These are phyloP conservation scores for Atkinsonella hypoxylon DNA, from an alignment of 2,329 filamentous ascomycete genomes.

Conservation along the genomic window DNA sequence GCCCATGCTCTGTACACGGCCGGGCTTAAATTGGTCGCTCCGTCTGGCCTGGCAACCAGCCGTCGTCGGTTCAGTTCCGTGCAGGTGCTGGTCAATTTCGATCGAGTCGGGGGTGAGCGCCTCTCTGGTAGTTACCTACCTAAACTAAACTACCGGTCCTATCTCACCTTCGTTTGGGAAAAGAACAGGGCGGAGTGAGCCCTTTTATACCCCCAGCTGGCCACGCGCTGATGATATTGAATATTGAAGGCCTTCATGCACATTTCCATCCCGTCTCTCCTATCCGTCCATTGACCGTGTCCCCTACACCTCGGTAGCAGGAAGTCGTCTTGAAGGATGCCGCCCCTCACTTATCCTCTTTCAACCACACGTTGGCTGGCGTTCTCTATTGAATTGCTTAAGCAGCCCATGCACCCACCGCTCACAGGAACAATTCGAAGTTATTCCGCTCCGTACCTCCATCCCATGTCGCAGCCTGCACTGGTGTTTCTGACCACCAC, in stretches of 20 bases:
- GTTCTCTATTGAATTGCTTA: not conserved
- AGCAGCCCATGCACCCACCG: not conserved
- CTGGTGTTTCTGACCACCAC: not conserved
- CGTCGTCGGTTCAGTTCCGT: not conserved
- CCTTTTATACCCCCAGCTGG: conserved; percentile 6
- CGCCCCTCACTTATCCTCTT: not conserved
- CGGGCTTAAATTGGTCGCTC: conserved; percentile 6
- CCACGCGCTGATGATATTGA: not conserved
- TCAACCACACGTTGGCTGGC: not conserved
- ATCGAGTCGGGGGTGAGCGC: no score
- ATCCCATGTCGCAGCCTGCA: not conserved
- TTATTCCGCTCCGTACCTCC: not conserved
- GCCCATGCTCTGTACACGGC: not conserved
- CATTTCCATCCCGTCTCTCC: not conserved
- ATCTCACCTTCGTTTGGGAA: not conserved
- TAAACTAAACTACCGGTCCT: no score
- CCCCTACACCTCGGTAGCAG: no score
- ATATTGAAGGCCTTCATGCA: conserved; percentile 5
- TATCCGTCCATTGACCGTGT: no score
- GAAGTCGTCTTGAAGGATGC: no score
- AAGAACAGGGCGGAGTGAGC: not conserved
- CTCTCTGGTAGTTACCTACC: no score
- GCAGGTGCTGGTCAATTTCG: not conserved
- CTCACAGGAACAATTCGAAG: not conserved
- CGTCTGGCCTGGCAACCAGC: conserved; percentile 6